A percentile compares a stretch with the other conserved stretches of the same genome.
Evolutionary conservation across 306 rosid genomes (phyloP).

Genomic region (Trichosanthes cucumerina): DNA sequence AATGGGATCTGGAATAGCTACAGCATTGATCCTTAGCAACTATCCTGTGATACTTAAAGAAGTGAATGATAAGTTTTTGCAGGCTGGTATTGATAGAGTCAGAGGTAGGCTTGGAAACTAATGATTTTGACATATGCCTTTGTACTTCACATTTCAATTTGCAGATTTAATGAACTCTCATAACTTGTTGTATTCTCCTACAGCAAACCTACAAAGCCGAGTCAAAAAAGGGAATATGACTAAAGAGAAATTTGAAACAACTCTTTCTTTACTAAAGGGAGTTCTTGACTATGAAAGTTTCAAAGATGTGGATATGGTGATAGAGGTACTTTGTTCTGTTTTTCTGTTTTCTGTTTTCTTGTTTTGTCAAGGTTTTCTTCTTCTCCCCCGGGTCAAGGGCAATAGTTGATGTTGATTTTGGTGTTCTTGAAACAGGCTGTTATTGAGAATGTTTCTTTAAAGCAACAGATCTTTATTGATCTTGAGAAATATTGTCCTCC

Average conservation of each 20-base stretch:
- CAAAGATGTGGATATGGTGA: conserved; percentile 86
- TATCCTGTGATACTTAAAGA: conserved; percentile 80
- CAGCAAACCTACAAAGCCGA: conserved; percentile 85
- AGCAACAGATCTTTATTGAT: conserved; percentile 88
- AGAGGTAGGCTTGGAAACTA: conserved; percentile 38
- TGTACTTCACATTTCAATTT: background rate
- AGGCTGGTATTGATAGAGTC: conserved; percentile 75
- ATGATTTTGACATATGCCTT: background rate
- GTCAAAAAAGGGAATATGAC: conserved; percentile 75
- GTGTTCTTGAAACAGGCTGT: conserved; percentile 65
- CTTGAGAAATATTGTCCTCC: conserved; percentile 82
- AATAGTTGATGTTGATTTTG: background rate
- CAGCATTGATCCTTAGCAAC: conserved; percentile 64
- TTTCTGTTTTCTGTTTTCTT: background rate
- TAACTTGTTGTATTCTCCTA: background rate
- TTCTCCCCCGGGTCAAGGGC: background rate
- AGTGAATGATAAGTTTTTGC: conserved; percentile 77
- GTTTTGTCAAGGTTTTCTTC: background rate
- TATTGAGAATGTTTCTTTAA: conserved; percentile 72
- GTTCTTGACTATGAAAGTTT: conserved; percentile 61
- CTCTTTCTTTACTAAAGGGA: conserved; percentile 74
- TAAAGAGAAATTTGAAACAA: conserved; percentile 61
- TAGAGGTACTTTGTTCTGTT: conserved; percentile 43
- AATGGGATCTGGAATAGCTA: conserved; percentile 98
- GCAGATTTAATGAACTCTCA: background rate